A percentile compares a stretch with the other conserved stretches of the same genome.
phyloP scores from a whole-genome alignment of 305 asterid species.

The Fraxinus platypoda region DNA sequence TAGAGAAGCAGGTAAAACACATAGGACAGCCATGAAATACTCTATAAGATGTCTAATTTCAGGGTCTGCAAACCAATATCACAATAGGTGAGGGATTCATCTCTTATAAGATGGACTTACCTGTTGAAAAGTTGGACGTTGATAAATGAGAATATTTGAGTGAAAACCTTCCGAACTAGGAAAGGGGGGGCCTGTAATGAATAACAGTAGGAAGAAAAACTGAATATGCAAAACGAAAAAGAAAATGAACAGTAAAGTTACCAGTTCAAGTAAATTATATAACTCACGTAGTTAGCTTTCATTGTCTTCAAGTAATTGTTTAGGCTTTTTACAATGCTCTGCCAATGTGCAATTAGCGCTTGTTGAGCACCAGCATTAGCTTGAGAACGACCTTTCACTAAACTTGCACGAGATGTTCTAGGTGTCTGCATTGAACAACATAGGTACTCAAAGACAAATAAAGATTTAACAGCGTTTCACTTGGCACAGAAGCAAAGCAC shows the following conservation, averaged over 20 bases:
- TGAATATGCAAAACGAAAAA: not conserved
- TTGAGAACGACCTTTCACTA: constrained; percentile 86
- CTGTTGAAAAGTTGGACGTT: constrained; percentile 98
- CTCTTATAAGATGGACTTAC: constrained; percentile 32
- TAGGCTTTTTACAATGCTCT: constrained; percentile 89
- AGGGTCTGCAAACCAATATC: not conserved
- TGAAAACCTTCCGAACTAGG: constrained; percentile 75
- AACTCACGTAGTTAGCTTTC: constrained; percentile 86
- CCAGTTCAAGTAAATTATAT: constrained; percentile 1
- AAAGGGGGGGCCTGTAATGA: constrained; percentile 77
- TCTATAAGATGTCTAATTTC: not conserved
- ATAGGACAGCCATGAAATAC: not conserved
- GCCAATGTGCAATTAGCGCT: constrained; percentile 95
- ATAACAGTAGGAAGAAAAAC: constrained; percentile 19
- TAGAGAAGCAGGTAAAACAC: not conserved
- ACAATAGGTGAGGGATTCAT: not conserved
- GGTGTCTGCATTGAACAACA: constrained; percentile 66
- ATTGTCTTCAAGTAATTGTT: constrained; percentile 79
- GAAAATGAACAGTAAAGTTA: not conserved
- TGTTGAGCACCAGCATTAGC: constrained; percentile 96
- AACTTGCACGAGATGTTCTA: constrained; percentile 88
- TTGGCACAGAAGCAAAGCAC: not conserved
- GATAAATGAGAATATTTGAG: constrained; percentile 92
- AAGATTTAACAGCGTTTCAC: not conserved
- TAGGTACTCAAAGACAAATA: not conserved